A percentile compares a stretch with the other conserved stretches of the same genome.
phyloP scores from a whole-genome alignment of 2,329 filamentous ascomycete species.

The Myrmaecium sp. region DNA sequence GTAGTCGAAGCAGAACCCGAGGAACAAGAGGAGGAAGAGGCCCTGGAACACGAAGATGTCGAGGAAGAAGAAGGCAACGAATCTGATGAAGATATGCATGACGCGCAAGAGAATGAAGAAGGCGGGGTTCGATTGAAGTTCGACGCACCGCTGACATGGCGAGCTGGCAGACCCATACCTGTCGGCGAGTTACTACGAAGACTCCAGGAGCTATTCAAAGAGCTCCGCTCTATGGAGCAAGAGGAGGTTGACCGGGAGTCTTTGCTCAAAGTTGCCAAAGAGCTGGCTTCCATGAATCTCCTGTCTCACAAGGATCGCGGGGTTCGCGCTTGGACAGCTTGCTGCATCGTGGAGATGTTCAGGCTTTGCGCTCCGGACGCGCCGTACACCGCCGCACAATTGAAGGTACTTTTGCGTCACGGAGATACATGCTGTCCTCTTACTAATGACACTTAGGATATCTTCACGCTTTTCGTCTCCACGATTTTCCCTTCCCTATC shows the following conservation, averaged over 20 bases:
- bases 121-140: constrained; percentile 34
- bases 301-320: constrained; percentile 85
- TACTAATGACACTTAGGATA: constrained; percentile 42
- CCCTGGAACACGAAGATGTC: constrained; percentile 7
- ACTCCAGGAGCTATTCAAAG: constrained; percentile 62
- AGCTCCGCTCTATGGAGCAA: constrained; percentile 75
- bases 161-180: constrained; percentile 74
- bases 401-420: constrained; percentile 53
- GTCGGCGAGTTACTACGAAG: constrained; percentile 68
- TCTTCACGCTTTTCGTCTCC: constrained; percentile 77
- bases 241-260: constrained; percentile 71
- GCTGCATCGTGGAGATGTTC: constrained; percentile 85
- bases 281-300: constrained; percentile 66
- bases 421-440: constrained; percentile 3
- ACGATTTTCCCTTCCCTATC: constrained; percentile 71
- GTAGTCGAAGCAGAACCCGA: constrained; percentile 8
- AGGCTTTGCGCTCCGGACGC: constrained; percentile 87
- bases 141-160: constrained; percentile 77
- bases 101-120: not conserved
- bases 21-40: constrained; percentile 13
- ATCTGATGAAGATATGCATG: not conserved
- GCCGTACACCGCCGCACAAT: constrained; percentile 74
- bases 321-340: constrained; percentile 74
- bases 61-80: constrained; percentile 1
- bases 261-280: constrained; percentile 67